Conservation (phyloP, 495 filamentous ascomycete species). For the Neurospora tetraspora region DNA sequence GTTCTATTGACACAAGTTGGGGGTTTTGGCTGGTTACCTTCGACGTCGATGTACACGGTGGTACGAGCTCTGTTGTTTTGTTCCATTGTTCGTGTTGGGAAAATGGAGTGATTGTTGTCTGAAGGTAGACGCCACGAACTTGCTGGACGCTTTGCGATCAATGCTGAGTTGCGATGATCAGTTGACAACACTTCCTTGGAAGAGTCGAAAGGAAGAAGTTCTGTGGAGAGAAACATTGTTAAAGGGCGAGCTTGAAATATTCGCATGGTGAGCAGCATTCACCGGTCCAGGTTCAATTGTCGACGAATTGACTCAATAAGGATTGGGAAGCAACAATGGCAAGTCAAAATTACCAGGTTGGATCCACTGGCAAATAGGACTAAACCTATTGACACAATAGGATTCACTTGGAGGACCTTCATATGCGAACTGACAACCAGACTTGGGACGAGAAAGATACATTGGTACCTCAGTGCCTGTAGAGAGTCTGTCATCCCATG, state of each 20-base stretch:
- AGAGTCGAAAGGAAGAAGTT: background rate
- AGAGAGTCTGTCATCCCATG: no score
- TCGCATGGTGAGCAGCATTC: background rate
- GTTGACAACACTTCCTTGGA: background rate
- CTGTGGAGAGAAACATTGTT: no score
- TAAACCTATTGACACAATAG: background rate
- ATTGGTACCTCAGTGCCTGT: background rate
- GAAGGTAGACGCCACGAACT: no score
- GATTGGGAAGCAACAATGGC: background rate
- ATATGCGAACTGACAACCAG: background rate
- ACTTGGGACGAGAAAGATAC: background rate
- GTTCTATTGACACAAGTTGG: no score
- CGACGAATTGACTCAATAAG: background rate
- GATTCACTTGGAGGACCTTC: background rate
- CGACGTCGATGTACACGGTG: background rate
- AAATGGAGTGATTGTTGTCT: no score
- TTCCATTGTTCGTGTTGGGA: background rate
- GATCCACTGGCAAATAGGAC: background rate
- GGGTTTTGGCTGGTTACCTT: no score
- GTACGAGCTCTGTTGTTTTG: background rate
- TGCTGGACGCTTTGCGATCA: background rate
- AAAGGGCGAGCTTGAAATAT: background rate
- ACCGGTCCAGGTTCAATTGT: background rate
- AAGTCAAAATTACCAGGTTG: background rate
- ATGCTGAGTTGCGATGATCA: background rate